Conservation (phyloP, 1,139 yeast species). For the Pichia inconspicua region DNA sequence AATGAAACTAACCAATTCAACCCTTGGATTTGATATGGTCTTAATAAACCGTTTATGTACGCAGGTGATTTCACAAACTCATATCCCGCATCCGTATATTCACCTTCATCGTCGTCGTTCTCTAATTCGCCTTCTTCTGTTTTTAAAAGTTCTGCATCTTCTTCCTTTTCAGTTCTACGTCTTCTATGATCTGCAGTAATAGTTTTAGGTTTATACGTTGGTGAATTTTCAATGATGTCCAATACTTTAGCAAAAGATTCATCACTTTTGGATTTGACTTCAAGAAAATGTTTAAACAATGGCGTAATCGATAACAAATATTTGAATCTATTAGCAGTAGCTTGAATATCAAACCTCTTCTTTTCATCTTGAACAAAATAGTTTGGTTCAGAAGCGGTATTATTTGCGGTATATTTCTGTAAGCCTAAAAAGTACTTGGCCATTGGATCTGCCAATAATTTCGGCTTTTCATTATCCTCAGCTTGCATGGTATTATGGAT, state of each 20-base stretch:
- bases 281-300: constrained; percentile 61
- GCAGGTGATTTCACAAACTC: constrained; percentile 63
- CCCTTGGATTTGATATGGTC: constrained; percentile 90
- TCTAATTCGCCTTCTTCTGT: constrained; percentile 32
- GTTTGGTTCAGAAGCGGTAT: constrained; percentile 6
- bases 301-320: constrained; percentile 61
- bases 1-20: constrained; percentile 84
- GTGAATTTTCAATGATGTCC: constrained; percentile 32
- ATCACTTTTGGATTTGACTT: constrained; percentile 58
- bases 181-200: constrained; percentile 9
- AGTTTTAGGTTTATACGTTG: neutral
- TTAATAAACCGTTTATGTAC: constrained; percentile 52
- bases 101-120: constrained; percentile 33
- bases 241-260: constrained; percentile 46
- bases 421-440: neutral
- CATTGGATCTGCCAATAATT: neutral
- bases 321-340: constrained; percentile 55
- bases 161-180: constrained; percentile 46
- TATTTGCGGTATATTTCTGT: neutral
- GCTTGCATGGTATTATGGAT: neutral
- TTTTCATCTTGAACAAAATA: constrained; percentile 46
- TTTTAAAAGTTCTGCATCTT: constrained; percentile 36
- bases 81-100: constrained; percentile 42
- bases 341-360: constrained; percentile 41
- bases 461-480: neutral